These are phyloP conservation scores for Oenanthe javanica DNA, from an alignment of 140 eudicot species.

Conservation along the genomic window DNA sequence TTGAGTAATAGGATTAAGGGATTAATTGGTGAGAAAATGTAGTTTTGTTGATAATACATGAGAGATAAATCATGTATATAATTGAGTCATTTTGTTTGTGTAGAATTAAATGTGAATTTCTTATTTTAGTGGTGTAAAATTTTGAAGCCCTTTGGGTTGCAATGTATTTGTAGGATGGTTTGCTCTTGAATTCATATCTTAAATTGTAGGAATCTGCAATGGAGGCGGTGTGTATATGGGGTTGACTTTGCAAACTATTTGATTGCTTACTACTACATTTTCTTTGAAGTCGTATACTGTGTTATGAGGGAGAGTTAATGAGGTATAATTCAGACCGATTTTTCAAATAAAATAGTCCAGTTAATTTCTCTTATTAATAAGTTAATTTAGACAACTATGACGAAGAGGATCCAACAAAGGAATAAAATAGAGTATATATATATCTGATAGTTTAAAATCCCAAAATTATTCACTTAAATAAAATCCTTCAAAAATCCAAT, in stretches of 20 bases:
- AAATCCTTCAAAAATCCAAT: no score
- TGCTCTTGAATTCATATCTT: constrained; percentile 55
- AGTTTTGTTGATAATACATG: constrained; percentile 38
- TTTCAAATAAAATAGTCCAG: neutral
- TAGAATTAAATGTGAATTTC: neutral
- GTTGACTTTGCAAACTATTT: constrained; percentile 80
- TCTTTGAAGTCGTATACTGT: constrained; percentile 50
- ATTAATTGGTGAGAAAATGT: constrained; percentile 28
- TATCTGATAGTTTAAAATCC: no score
- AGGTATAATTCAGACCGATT: constrained; percentile 32
- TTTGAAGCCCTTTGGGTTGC: neutral
- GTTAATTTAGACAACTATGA: no score
- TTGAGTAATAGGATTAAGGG: constrained; percentile 32
- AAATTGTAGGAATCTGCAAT: constrained; percentile 38
- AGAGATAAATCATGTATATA: constrained; percentile 52
- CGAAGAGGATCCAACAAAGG: no score
- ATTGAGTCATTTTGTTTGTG: neutral
- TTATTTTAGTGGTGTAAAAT: neutral
- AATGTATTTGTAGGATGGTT: constrained; percentile 47
- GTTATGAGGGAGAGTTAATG: constrained; percentile 70
- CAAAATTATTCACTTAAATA: no score
- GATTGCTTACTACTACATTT: constrained; percentile 55
- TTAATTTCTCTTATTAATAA: neutral
- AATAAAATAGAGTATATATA: no score
- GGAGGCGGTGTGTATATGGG: constrained; percentile 82